A percentile compares a stretch with the other conserved stretches of the same genome.
Conservation (phyloP, 371 early-diverging fungal species). For the Rhizopus delemar region DNA sequence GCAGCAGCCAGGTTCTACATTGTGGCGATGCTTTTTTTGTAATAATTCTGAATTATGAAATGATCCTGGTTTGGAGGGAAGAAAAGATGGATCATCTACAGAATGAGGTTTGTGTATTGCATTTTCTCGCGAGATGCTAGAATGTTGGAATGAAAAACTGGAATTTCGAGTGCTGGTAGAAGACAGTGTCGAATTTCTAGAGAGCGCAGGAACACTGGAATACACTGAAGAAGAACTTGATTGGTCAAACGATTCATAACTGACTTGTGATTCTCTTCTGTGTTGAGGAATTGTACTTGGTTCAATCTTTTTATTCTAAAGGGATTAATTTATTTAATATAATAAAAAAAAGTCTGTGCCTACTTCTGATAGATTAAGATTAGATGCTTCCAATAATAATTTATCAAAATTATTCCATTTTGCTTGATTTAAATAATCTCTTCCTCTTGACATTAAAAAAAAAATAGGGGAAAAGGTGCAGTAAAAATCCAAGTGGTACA, state of each 20-base stretch:
- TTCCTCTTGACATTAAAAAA: no score
- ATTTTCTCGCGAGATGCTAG: neutral
- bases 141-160: neutral
- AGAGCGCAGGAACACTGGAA: neutral
- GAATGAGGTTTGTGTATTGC: neutral
- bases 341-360: no score
- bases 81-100: neutral
- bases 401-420: no score
- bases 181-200: neutral
- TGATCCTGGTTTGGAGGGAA: neutral
- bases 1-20: slow-evolving; percentile 15
- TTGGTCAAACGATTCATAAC: neutral
- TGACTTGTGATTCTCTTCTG: no score
- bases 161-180: neutral
- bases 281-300: no score
- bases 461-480: no score
- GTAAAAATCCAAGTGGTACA: no score
- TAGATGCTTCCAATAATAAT: no score
- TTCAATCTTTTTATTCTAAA: no score
- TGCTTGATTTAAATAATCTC: no score
- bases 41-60: neutral
- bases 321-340: no score
- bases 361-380: no score
- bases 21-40: neutral
- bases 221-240: neutral